Base-by-base conservation (phyloP, 2,329 filamentous ascomycete genomes). In the Camptophora hylomeconis region DNA sequence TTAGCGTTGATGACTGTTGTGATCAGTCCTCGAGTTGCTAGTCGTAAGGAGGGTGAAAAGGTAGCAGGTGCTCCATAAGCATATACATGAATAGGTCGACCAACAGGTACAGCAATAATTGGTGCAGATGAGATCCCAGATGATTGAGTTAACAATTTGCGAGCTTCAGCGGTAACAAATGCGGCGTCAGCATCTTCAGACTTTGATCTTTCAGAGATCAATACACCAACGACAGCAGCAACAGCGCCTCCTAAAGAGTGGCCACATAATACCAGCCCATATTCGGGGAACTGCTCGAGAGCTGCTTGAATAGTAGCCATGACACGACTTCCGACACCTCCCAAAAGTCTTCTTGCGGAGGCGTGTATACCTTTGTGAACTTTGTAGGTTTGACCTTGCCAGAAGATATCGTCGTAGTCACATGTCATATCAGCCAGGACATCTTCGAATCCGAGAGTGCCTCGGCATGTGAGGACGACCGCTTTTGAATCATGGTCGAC, bases 311-410 rank as follows among this genome's bases (percentile, higher is more conserved):
- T 64, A 0, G 72, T 80, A 23, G 69, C 59, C 37, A 82, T 61
- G 2, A 82, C 73, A 15, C 69, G 63, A 1, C 74, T 73, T 26
- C 79, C 75, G 25, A 67, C 72, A 6, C 75, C 75, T 42, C 75
- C 75, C 0, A 82, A 56, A 1, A 82, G 60, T 7, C 76, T 67
- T 12, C 69, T 63, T 3, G 77, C 77, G 1, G 76, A 80, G 1
- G 76, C 75, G 46, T 80, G 75, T 31, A 82, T 73, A 9, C 77
- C 77, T 48, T 80, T 80, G 52, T 82, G 77, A 0, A 81, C 76
- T 39, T 75, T 72, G 56, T 78, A 80, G 1, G 58, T 56, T 33
- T 63, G 67, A 10, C 72, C 73, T 33, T 71, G 64, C 73, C 77
- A 76, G 4, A 57, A 37, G 7, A 79, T 53, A 31, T 73, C 64